Base-by-base conservation (phyloP, 345 rosid genomes). In the Eucalyptus marginata region DNA sequence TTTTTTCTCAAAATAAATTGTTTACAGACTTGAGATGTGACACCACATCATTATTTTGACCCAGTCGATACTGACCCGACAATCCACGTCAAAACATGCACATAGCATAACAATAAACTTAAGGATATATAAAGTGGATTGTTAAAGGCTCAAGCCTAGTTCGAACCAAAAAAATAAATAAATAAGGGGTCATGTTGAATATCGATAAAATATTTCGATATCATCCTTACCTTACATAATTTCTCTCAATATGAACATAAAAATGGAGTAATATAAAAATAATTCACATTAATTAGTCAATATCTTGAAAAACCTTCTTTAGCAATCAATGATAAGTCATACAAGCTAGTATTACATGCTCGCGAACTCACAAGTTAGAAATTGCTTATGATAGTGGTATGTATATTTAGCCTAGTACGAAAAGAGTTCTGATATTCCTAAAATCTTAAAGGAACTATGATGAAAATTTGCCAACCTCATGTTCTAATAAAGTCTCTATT, bases 61-160 rank as follows among this genome's bases (percentile, higher is more conserved):
- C 33, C 0, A 27, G 4, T 59, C 7, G 13, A 59, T 12, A 27
- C 0, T 3, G 4, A 59, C 2, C 4, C 1, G 1, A 64, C 10
- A 14, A 64, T 64, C 10, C 36, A 64, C 4, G 9, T 29, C 0
- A 14, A n/a, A 64, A 64, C 9, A 64, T n/a, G 33, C 68, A 6
- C 36, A 1, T n/a, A 16, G 18, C 36, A 7, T n/a, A 8, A 64
- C 2, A 2, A n/a, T 64, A 14, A 14, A 64, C 36, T 29, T n/a
- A 64, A 64, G 17, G 71, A n/a, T 14, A n/a, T n/a, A 29, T 2
- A 29, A n/a, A 13, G 36, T 64, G 15, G 7, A 59, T 59, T 59
- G 13, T 10, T 6, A 12, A 59, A 59, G 29, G 66, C 27, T 59
- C n/a, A 12, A 56, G 62, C 62, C 62, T 22, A 56, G 27, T 22